Evolutionary conservation across 148 eudicot species (phyloP), one percentile per base, ranked within the genome.

Genomic region (Dysphania ambrosioides): DNA sequence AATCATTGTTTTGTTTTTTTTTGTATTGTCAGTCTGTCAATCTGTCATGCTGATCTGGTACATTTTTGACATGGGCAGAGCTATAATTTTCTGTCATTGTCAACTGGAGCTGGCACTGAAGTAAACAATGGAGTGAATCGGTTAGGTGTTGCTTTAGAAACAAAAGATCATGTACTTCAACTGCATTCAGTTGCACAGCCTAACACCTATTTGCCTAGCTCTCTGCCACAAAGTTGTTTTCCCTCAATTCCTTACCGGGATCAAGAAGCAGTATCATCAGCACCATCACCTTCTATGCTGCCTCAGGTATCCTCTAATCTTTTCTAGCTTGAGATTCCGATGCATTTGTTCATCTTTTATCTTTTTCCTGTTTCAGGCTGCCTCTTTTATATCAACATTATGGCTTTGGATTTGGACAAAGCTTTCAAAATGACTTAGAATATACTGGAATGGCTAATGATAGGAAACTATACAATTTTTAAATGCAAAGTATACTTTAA

Each of bases 71-170:
- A 66, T 68, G 79, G 47, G 79, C 90, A 90, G 96, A 74, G 79
- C 74, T 78, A 67, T 56, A 83, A 84, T 82, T 87, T 87, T 75
- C 76, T 87, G 38, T 83, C 92, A 30, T 65, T 88, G 73, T 84
- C 83, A 44, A 66, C 78, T 53, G 75, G 87, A 79, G 74, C 44
- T 75, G 75, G 68, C 34, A 23, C 80, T 74, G 83, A 76, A 68
- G 66, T 72, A 68, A 68, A 71, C 29, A 42, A 55, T 51, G 61
- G 73, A 64, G 71, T 23, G 30, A 56, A 68, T 74, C 79, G 70
- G 66, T 16, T 30, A 23, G 80, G 77, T 71, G 60, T 55, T 10
- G n/a, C 67, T 68, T 21, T 69, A 66, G 84, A 79, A 35, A 72
- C 74, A 62, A 78, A 76, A 34, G 66, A 76, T 67, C 81, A 74